Base-by-base conservation (phyloP, 805 yeast genomes). In the Candida ficus region DNA sequence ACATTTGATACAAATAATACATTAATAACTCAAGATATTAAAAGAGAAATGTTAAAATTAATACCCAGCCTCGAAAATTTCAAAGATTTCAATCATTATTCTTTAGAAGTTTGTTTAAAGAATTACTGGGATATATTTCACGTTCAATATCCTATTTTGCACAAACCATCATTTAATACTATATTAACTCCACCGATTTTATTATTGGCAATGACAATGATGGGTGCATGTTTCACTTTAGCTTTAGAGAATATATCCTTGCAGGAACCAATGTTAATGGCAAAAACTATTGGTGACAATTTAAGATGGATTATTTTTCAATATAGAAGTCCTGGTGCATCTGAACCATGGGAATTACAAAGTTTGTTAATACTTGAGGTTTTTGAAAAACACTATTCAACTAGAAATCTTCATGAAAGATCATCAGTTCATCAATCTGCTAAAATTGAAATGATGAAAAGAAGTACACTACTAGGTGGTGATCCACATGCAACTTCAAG, bases 351-450 rank as follows among this genome's bases (percentile, higher is more conserved):
- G 40, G 44, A 41, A 20, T 12, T 86, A 33, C 95, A 86, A 57
- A 68, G 84, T 49, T 67, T 85, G 46, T 60, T 81, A 39, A 59
- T 85, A 46, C 55, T 86, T 12, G 93, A 85, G 54, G 76, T 79
- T 62, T 78, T 75, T 52, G 95, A 85, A 54, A 85, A 84, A 60
- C 73, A 80, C 45, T 78, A 80, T 52, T 68, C 84, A 1, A 70
- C 75, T 25, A 64, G 95, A 48, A 63, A 65, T 35, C 61, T 82
- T 53, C 95, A 85, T 55, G 95, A 84, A 61, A 62, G 95, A 38
- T 83, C 84, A 0, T 89, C 83, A 57, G 62, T 85, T 23, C 93
- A 85, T 55, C 95, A 85, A 56, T 93, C 89, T 5, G 82, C 93
- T 0, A 79, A 87, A 0, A 77, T 84, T 29, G 93, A 84, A 58